Evolutionary conservation across 257 asterid genomes (phyloP).

Genomic region (Nicotiana undulata): DNA sequence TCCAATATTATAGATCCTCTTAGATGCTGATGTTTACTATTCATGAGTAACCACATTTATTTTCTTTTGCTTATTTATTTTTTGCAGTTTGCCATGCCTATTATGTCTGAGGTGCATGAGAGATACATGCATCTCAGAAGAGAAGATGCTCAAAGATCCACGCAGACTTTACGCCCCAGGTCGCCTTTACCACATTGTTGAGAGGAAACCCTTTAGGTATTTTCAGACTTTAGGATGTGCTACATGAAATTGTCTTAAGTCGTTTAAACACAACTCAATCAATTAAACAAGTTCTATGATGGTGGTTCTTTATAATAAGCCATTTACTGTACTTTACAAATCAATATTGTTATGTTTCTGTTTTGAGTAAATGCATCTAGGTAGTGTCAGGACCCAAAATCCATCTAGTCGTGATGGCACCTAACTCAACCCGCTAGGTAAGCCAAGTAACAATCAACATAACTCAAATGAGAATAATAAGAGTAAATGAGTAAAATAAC

Average conservation of each 20-base stretch:
- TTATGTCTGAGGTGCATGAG: conserved; percentile 77
- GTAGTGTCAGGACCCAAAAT: too few relatives aligned
- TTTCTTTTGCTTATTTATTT: neutral
- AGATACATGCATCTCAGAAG: conserved; percentile 80
- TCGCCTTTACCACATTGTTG: conserved; percentile 85
- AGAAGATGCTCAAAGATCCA: conserved; percentile 73
- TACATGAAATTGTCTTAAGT: neutral
- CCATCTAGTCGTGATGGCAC: too few relatives aligned
- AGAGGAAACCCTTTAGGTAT: conserved; percentile 78
- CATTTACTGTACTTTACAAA: neutral
- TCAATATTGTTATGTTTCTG: neutral
- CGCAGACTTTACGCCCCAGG: conserved; percentile 85
- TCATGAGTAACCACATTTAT: neutral
- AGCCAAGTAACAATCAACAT: too few relatives aligned
- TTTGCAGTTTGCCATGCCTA: conserved; percentile 69
- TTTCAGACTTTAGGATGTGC: neutral
- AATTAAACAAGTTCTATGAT: conserved; percentile 2
- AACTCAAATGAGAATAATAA: too few relatives aligned
- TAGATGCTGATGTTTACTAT: neutral
- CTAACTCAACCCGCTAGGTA: too few relatives aligned
- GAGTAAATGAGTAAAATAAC: too few relatives aligned
- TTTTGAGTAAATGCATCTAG: neutral
- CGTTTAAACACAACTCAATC: neutral
- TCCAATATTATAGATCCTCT: conserved; percentile 5
- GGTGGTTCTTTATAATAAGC: neutral